Base-by-base conservation (phyloP, 2,329 filamentous ascomycete genomes). In the Penicillium freii region DNA sequence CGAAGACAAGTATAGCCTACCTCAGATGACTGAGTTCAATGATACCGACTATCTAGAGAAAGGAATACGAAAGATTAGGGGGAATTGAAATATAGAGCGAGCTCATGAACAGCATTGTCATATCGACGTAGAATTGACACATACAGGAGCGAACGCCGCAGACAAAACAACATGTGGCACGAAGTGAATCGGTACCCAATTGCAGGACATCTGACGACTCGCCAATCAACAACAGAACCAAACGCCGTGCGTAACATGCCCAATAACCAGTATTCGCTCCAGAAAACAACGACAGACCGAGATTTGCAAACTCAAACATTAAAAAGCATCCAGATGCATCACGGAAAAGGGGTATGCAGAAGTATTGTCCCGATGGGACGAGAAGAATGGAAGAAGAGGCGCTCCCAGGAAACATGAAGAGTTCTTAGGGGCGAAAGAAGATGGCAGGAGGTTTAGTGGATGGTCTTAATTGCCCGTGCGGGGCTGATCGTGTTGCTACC, bases 401-500 rank as follows among this genome's bases (percentile, higher is more conserved):
- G 42, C 58, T 51, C 47, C 48, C 38, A 54, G 45, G 46, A 53
- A 61, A 52, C 54, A 46, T 52, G 45, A 40, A 33, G 42, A 57
- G 63, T 21, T 57, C 27, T 36, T 21, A 33, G 42, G 50, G 42
- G n/a, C 17, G 25, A 31, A 58, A 52, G 51, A 49, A 40, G 52
- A 15, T 8, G 33, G 19, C 17, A 25, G 45, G 39, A 49, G 38
- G 45, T 36, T 56, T 61, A 63, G 58, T 69, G 62, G 51, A 65
- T 64, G 54, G 64, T 52, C 47, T 63, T 66, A 47, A 56, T 58
- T 53, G 60, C 67, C 29, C 72, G 66, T 3, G 66, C 63, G 5
- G 73, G 68, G 57, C 71, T 75, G 33, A 73, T 69, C 13, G 61
- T 65, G 13, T 73, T 69, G 62, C 78, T 80, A 13, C 75, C 78